Conservation (phyloP, 2,329 filamentous ascomycete species). For the Cyphellophora attinorum region DNA sequence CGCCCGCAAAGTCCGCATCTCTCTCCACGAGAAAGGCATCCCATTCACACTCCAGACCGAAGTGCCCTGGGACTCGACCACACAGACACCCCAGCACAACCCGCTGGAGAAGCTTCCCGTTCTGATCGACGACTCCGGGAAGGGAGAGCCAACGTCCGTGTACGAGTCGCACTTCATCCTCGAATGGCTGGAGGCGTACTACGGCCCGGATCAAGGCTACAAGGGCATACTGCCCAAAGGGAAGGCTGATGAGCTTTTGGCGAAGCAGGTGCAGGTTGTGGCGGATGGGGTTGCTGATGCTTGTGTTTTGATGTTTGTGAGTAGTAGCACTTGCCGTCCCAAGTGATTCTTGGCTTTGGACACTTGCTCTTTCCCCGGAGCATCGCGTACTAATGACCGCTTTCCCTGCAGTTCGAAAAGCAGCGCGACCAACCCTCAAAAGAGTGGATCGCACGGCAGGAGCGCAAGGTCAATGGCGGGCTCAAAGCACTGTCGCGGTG, state of each 20-base stretch:
- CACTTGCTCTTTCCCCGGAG: too few relatives aligned
- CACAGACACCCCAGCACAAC: constrained; percentile 22
- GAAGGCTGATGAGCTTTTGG: constrained; percentile 6
- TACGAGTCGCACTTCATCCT: constrained; percentile 29
- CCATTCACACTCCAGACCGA: constrained; percentile 32
- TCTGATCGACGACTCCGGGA: constrained; percentile 4
- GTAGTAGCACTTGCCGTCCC: not conserved
- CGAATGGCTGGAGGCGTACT: constrained; percentile 17
- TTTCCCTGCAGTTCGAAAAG: constrained; percentile 23
- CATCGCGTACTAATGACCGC: not conserved
- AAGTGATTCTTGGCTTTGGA: too few relatives aligned
- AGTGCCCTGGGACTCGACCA: constrained; percentile 32
- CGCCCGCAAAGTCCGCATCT: constrained; percentile 27
- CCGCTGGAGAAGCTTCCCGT: constrained; percentile 9
- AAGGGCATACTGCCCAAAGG: constrained; percentile 1
- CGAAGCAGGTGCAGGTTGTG: constrained; percentile 9
- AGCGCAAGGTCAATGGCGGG: constrained; percentile 26
- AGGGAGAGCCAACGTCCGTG: constrained; percentile 21
- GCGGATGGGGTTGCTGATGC: constrained; percentile 25
- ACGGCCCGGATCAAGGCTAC: constrained; percentile 4
- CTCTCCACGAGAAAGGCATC: constrained; percentile 28
- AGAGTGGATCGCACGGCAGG: constrained; percentile 26
- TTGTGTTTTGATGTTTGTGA: constrained; percentile 23
- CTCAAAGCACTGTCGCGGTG: constrained; percentile 22
- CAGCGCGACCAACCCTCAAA: constrained; percentile 21